Conservation (phyloP, 2,329 filamentous ascomycete species). For the Balansia obtecta region DNA sequence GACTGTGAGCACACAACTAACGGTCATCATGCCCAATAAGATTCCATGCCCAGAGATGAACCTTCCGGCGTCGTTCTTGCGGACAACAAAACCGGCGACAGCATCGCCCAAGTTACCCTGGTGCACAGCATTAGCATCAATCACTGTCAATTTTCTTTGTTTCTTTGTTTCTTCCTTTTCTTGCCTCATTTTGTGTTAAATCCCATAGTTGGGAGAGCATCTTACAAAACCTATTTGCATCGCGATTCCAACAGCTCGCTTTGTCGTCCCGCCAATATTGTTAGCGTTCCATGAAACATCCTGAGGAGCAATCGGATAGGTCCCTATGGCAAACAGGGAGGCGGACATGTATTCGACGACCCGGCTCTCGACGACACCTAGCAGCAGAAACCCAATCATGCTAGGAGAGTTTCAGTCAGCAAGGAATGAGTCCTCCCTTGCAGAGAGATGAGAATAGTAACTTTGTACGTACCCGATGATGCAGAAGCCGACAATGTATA, state of each 20-base stretch:
- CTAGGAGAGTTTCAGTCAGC: conserved; percentile 7
- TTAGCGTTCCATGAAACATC: conserved; percentile 47
- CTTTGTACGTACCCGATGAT: conserved; percentile 18
- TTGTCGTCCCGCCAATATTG: conserved; percentile 42
- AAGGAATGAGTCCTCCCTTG: background rate
- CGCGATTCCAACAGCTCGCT: conserved; percentile 42
- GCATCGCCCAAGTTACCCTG: conserved; percentile 25
- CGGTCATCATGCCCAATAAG: conserved; percentile 41
- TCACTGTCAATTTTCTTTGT: too few relatives aligned
- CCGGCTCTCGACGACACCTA: conserved; percentile 20
- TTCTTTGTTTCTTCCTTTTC: too few relatives aligned
- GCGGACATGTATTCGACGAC: conserved; percentile 35
- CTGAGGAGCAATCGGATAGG: conserved; percentile 42
- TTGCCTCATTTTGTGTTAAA: too few relatives aligned
- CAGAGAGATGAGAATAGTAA: background rate
- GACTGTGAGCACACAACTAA: conserved; percentile 36
- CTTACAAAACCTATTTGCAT: conserved; percentile 37
- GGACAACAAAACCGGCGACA: conserved; percentile 22
- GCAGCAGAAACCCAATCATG: conserved; percentile 21
- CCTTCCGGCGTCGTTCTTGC: conserved; percentile 32
- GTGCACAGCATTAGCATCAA: conserved; percentile 11
- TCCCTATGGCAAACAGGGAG: conserved; percentile 26
- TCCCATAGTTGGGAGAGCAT: too few relatives aligned
- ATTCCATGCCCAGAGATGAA: conserved; percentile 48
- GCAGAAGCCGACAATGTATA: conserved; percentile 26